These are phyloP conservation scores for Lentinula detonsa DNA, from an alignment of 768 basidiomycete genomes.

Conservation along the genomic window DNA sequence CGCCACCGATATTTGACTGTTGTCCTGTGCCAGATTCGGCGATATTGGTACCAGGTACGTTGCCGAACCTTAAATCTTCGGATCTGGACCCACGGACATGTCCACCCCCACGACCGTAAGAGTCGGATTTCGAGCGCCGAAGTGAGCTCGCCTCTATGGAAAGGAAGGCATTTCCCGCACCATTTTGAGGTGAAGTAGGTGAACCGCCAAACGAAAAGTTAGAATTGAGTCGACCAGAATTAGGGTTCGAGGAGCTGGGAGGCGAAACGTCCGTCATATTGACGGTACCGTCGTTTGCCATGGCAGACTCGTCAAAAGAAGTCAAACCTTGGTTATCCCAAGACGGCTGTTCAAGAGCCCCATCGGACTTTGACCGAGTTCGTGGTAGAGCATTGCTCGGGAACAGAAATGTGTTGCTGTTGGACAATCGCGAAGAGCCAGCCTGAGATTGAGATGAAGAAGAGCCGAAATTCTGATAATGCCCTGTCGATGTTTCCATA, in stretches of 20 bases:
- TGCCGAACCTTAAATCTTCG: constrained; percentile 37
- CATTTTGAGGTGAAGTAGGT: not conserved
- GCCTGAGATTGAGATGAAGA: constrained; percentile 14
- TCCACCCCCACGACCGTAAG: constrained; percentile 24
- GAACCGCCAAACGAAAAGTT: constrained; percentile 3
- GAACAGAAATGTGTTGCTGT: constrained; percentile 30
- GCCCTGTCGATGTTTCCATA: not conserved
- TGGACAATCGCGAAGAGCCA: constrained; percentile 21
- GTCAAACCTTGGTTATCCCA: constrained; percentile 32
- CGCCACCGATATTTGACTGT: constrained; percentile 4
- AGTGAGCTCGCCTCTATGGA: constrained; percentile 30
- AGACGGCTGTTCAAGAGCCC: constrained; percentile 45
- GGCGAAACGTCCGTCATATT: constrained; percentile 37
- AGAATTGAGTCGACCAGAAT: constrained; percentile 8
- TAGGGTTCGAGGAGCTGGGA: constrained; percentile 13
- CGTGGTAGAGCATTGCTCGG: constrained; percentile 31
- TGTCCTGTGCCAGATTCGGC: constrained; percentile 2
- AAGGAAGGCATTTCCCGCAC: constrained; percentile 19
- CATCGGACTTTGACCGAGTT: constrained; percentile 56
- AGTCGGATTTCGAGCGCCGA: constrained; percentile 48
- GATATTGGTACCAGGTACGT: constrained; percentile 1
- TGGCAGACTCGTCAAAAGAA: constrained; percentile 9
- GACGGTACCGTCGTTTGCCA: constrained; percentile 21
- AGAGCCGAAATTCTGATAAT: not conserved
- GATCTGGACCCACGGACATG: constrained; percentile 52